Evolutionary conservation across 2,329 filamentous ascomycete genomes (phyloP).

Genomic region (Paracamarosporium sp.): DNA sequence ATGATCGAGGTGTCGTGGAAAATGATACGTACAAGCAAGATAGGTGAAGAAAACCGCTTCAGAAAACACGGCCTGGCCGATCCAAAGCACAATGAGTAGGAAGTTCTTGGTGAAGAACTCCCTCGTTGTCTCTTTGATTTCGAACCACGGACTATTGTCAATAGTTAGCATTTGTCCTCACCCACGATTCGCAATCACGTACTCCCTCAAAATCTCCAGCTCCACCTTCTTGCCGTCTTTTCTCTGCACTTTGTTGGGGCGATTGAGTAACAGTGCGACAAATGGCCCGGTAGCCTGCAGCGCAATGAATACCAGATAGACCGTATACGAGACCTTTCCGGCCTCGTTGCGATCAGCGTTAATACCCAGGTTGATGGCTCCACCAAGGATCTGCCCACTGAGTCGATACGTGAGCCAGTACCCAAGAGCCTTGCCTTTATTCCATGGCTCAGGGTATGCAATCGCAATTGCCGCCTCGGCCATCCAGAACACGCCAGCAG

Average conservation of each 20-base stretch:
- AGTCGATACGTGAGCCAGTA: constrained; percentile 71
- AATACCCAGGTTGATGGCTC: constrained; percentile 73
- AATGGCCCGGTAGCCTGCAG: constrained; percentile 71
- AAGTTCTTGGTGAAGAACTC: constrained; percentile 69
- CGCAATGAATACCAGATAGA: constrained; percentile 74
- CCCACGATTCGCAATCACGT: neutral
- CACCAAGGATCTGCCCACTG: constrained; percentile 72
- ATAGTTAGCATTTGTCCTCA: neutral
- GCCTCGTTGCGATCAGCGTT: constrained; percentile 64
- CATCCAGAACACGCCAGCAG: constrained; percentile 78
- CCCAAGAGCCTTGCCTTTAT: constrained; percentile 57
- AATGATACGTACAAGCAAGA: constrained; percentile 50
- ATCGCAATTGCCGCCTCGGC: constrained; percentile 77
- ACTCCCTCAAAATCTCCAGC: constrained; percentile 62
- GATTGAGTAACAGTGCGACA: constrained; percentile 68
- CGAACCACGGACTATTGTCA: constrained; percentile 53
- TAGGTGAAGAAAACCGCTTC: constrained; percentile 79
- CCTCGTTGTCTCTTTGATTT: constrained; percentile 65
- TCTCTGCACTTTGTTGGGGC: constrained; percentile 67
- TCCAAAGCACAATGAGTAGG: constrained; percentile 69
- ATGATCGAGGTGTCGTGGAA: neutral
- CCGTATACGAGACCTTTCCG: constrained; percentile 72
- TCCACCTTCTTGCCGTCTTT: constrained; percentile 69
- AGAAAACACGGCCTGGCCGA: constrained; percentile 73
- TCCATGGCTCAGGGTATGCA: constrained; percentile 71